These are phyloP conservation scores for Claviceps monticola DNA, from an alignment of 2,329 filamentous ascomycete species.

Conservation along the genomic window DNA sequence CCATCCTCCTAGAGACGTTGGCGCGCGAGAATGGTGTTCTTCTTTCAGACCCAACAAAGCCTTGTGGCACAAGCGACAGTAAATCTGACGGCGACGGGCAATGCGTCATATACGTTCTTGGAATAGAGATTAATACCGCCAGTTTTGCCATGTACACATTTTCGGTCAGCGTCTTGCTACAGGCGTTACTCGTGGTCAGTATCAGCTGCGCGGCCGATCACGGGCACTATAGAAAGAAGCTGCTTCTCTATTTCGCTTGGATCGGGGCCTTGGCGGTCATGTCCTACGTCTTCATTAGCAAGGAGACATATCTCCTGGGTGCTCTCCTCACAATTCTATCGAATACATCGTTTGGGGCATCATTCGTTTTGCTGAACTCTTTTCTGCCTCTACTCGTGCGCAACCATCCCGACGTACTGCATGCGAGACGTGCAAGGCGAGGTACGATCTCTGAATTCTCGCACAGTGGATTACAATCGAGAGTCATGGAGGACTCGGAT, in stretches of 20 bases:
- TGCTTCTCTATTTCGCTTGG: slow-evolving; percentile 75
- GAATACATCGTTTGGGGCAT: slow-evolving; percentile 89
- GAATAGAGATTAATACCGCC: slow-evolving; percentile 82
- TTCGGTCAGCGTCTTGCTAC: slow-evolving; percentile 76
- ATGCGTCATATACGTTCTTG: slow-evolving; percentile 72
- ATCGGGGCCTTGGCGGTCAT: slow-evolving; percentile 72
- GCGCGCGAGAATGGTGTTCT: slow-evolving; percentile 86
- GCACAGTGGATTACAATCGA: slow-evolving; percentile 20
- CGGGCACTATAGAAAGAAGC: slow-evolving; percentile 77
- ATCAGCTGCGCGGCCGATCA: slow-evolving; percentile 95
- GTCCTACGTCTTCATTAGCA: slow-evolving; percentile 68
- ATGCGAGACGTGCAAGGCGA: slow-evolving; percentile 15
- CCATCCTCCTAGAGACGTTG: slow-evolving; percentile 86
- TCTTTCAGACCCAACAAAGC: slow-evolving; percentile 58
- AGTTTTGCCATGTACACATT: slow-evolving; percentile 99
- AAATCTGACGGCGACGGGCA: slow-evolving; percentile 43
- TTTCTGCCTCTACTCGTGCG: slow-evolving; percentile 85
- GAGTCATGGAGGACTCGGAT: slow-evolving; percentile 20
- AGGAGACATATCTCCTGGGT: slow-evolving; percentile 65
- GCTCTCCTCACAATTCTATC: slow-evolving; percentile 76
- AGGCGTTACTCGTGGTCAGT: slow-evolving; percentile 83
- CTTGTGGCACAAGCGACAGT: slow-evolving; percentile 55
- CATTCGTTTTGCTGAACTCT: slow-evolving; percentile 89
- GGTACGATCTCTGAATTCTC: slow-evolving; percentile 18
- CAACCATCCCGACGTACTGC: slow-evolving; percentile 50